Evolutionary conservation across 331 rosid species (phyloP).

Genomic region (Ulmus americana): DNA sequence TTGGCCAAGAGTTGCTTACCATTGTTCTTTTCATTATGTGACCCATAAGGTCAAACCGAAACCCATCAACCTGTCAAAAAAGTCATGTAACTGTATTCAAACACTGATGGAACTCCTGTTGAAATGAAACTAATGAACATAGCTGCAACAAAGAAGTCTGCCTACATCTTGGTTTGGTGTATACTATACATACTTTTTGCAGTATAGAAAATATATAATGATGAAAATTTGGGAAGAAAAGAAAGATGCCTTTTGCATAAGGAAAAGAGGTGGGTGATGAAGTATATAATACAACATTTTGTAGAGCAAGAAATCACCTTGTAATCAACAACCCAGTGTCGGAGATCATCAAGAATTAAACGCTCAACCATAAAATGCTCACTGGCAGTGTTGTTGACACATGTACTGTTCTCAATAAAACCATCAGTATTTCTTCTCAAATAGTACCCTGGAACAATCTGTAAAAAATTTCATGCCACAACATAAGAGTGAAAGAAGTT

Average conservation of each 20-base stretch:
- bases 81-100: slow-evolving; percentile 1
- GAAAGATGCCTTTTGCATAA: slow-evolving; percentile 7
- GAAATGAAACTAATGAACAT: neutral
- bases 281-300: slow-evolving; percentile 17
- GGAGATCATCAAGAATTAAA: slow-evolving; percentile 78
- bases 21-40: slow-evolving; percentile 92
- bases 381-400: slow-evolving; percentile 89
- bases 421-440: slow-evolving; percentile 84
- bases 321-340: slow-evolving; percentile 83
- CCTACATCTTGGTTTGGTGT: neutral
- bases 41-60: slow-evolving; percentile 96
- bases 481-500: slow-evolving; percentile 18
- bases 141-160: neutral
- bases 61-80: slow-evolving; percentile 81
- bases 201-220: neutral
- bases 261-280: neutral
- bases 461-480: slow-evolving; percentile 30
- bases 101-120: slow-evolving; percentile 11
- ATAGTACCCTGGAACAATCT: slow-evolving; percentile 99
- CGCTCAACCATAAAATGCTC: slow-evolving; percentile 95
- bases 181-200: neutral
- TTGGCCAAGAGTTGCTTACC: slow-evolving; percentile 41
- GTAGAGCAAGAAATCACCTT: slow-evolving; percentile 48
- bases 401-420: slow-evolving; percentile 79
- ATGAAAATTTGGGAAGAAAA: slow-evolving; percentile 6